Conservation (phyloP, 2,329 filamentous ascomycete genomes). For the Davidsoniella eucalypti region DNA sequence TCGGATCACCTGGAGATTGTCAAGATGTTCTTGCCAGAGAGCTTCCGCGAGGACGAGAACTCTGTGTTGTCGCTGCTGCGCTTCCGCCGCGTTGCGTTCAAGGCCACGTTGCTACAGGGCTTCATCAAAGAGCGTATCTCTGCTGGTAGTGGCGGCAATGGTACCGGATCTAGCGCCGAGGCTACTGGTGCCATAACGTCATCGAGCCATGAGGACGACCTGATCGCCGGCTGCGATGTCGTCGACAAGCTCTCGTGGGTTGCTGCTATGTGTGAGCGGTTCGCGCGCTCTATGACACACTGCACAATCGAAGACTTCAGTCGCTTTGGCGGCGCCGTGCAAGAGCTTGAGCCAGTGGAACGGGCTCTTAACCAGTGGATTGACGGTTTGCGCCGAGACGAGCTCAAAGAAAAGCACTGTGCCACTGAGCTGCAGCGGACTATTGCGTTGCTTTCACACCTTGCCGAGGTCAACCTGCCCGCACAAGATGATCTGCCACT, state of each 20-base stretch:
- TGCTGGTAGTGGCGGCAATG: constrained; percentile 29
- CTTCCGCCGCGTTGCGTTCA: constrained; percentile 79
- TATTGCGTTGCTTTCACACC: constrained; percentile 72
- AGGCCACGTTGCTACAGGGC: constrained; percentile 59
- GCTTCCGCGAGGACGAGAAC: constrained; percentile 62
- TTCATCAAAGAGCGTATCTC: constrained; percentile 67
- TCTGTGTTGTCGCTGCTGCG: constrained; percentile 78
- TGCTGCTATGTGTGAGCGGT: constrained; percentile 64
- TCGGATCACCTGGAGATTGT: constrained; percentile 78
- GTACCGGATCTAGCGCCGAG: not conserved
- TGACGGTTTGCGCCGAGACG: constrained; percentile 65
- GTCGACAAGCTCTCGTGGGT: constrained; percentile 79
- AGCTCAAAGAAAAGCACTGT: constrained; percentile 71
- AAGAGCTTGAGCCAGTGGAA: constrained; percentile 85
- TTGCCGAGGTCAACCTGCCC: constrained; percentile 65
- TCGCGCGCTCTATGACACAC: constrained; percentile 62
- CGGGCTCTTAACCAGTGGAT: constrained; percentile 78
- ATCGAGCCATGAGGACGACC: constrained; percentile 58
- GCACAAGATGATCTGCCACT: constrained; percentile 41
- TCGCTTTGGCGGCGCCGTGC: constrained; percentile 61
- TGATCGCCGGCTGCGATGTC: constrained; percentile 65
- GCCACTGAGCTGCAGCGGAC: constrained; percentile 67
- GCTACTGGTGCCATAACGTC: constrained; percentile 19
- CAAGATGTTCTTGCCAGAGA: constrained; percentile 75
- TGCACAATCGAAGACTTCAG: constrained; percentile 67